Percentiles rank a stretch among this genome's conserved stretches.
phyloP scores from a whole-genome alignment of 2,329 filamentous ascomycete genomes.

The Colletotrichum plurivorum region DNA sequence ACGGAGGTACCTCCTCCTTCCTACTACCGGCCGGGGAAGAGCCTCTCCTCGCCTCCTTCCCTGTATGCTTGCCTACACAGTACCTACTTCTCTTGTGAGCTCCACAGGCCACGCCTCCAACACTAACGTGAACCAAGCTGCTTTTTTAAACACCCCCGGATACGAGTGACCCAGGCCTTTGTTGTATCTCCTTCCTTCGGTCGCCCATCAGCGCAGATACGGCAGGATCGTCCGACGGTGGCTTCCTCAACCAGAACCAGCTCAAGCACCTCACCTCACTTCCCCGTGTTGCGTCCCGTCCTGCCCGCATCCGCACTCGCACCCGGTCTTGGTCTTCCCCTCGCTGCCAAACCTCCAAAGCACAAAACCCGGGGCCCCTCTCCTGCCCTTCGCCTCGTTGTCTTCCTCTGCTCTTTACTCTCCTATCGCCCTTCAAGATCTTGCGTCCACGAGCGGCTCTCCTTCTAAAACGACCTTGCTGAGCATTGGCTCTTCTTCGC shows the following conservation, averaged over 20 bases:
- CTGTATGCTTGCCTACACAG: not conserved
- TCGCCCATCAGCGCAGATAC: constrained; percentile 10
- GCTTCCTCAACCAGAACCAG: constrained; percentile 24
- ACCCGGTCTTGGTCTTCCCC: not conserved
- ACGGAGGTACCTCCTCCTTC: not conserved
- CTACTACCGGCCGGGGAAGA: constrained; percentile 16
- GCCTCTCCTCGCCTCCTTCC: not conserved
- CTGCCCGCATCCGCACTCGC: not conserved
- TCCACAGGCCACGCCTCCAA: no score
- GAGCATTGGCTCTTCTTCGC: not conserved
- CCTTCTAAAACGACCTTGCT: not conserved
- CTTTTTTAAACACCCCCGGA: not conserved
- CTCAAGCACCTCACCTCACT: constrained; percentile 2
- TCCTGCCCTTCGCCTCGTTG: not conserved
- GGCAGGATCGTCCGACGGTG: constrained; percentile 34
- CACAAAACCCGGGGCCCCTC: constrained; percentile 26
- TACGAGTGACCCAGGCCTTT: not conserved
- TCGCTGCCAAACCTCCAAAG: no score
- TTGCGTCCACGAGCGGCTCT: not conserved
- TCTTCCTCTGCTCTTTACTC: not conserved
- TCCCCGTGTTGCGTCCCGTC: not conserved
- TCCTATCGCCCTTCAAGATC: not conserved
- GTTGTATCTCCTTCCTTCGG: constrained; percentile 1
- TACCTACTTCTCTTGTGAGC: not conserved
- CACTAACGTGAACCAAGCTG: not conserved